Conservation (phyloP, 108 stramenopile species). For the Cyclotella kingstonii region DNA sequence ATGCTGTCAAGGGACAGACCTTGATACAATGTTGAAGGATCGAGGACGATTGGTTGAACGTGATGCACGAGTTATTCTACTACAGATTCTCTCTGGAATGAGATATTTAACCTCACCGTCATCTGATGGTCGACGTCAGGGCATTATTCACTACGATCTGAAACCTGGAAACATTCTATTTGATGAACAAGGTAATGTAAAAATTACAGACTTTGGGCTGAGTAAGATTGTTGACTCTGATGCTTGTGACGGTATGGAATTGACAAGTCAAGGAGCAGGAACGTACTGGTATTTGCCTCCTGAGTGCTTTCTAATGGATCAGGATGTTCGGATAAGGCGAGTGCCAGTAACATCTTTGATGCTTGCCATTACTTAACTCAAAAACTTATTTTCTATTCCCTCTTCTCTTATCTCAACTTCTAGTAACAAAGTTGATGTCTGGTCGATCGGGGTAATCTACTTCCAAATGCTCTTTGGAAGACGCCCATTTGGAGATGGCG, state of each 20-base stretch:
- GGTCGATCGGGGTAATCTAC: slow-evolving; percentile 98
- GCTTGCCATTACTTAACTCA: neutral
- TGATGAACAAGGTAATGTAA: slow-evolving; percentile 92
- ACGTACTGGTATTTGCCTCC: slow-evolving; percentile 99
- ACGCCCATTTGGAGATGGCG: slow-evolving; percentile 98
- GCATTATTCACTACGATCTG: slow-evolving; percentile 99
- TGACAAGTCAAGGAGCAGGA: slow-evolving; percentile 98
- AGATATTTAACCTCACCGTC: slow-evolving; percentile 90
- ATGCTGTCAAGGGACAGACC: slow-evolving; percentile 92
- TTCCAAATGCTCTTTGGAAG: slow-evolving; percentile 98
- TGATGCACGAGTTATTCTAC: slow-evolving; percentile 87
- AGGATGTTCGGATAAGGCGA: slow-evolving; percentile 69
- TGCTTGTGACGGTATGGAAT: slow-evolving; percentile 92
- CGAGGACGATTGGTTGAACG: slow-evolving; percentile 81
- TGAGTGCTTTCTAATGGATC: slow-evolving; percentile 92
- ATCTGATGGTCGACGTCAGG: slow-evolving; percentile 74
- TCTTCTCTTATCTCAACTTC: slow-evolving; percentile 11
- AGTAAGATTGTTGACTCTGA: slow-evolving; percentile 87
- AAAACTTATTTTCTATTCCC: neutral
- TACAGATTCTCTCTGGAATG: slow-evolving; percentile 95
- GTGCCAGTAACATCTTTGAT: no score
- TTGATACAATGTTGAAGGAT: slow-evolving; percentile 88
- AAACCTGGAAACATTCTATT: slow-evolving; percentile 88
- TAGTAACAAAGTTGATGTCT: slow-evolving; percentile 98
- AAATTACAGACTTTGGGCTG: slow-evolving; percentile 99